Percentiles rank a stretch among this genome's conserved stretches.
Evolutionary conservation across 1,139 yeast species (phyloP).

Genomic region (Debaryomycetaceae sp.): DNA sequence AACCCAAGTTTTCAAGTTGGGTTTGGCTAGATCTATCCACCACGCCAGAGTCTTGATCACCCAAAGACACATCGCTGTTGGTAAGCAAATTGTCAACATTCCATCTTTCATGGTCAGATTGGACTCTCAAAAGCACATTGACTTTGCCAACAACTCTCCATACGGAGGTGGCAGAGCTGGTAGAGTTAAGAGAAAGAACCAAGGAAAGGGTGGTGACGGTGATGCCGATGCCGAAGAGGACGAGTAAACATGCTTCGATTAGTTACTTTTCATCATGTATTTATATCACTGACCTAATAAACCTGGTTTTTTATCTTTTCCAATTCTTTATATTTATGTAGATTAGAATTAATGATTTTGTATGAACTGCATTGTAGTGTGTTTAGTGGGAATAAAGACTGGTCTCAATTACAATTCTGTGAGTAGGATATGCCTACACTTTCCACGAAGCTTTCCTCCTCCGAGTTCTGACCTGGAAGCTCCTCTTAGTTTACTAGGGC

Average conservation of each 20-base stretch:
- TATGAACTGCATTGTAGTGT: neutral
- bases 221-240: slow-evolving; percentile 56
- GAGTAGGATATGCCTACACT: no score
- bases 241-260: slow-evolving; percentile 36
- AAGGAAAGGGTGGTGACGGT: slow-evolving; percentile 60
- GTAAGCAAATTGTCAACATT: slow-evolving; percentile 98
- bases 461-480: no score
- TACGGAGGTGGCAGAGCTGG: slow-evolving; percentile 99
- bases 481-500: no score
- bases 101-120: slow-evolving; percentile 99
- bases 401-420: no score
- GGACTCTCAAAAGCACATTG: slow-evolving; percentile 99
- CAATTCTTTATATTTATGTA: slow-evolving; percentile 8
- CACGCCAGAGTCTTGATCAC: slow-evolving; percentile 99
- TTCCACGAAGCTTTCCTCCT: no score
- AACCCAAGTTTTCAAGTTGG: slow-evolving; percentile 99
- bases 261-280: slow-evolving; percentile 3
- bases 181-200: slow-evolving; percentile 98
- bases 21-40: slow-evolving; percentile 99
- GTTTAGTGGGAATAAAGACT: no score
- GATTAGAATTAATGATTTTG: slow-evolving; percentile 6
- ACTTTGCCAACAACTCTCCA: slow-evolving; percentile 98
- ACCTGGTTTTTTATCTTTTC: slow-evolving; percentile 7
- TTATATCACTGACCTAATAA: slow-evolving; percentile 1
- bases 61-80: slow-evolving; percentile 99